Evolutionary conservation across 257 asterid species (phyloP).

Genomic region (Capsicum baccatum): DNA sequence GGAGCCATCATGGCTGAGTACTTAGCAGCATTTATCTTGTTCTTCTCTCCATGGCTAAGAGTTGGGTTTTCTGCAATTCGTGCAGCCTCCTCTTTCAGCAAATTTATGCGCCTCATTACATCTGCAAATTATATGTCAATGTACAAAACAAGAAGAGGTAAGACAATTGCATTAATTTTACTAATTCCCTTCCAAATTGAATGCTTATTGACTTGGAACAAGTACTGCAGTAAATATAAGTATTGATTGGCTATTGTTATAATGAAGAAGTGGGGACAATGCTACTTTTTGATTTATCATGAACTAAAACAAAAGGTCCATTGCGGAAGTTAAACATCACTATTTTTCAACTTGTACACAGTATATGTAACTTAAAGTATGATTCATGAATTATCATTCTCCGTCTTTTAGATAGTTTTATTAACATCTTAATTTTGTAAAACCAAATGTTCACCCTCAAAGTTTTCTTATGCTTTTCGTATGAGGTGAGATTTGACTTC

Average conservation of each 20-base stretch:
- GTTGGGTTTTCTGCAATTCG: slow-evolving; percentile 83
- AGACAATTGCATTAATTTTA: slow-evolving; percentile 8
- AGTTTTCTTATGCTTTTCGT: neutral
- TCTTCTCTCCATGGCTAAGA: slow-evolving; percentile 84
- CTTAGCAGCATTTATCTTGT: slow-evolving; percentile 91
- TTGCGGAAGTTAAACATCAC: slow-evolving; percentile 22
- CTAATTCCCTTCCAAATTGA: slow-evolving; percentile 12
- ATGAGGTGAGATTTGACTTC: neutral
- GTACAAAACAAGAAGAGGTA: slow-evolving; percentile 26
- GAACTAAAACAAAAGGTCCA: slow-evolving; percentile 13
- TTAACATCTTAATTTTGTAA: slow-evolving; percentile 1
- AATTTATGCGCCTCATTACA: slow-evolving; percentile 92
- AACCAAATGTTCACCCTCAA: slow-evolving; percentile 14
- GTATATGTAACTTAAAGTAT: neutral
- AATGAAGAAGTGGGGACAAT: neutral
- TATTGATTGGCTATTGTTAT: neutral
- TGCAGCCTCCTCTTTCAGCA: slow-evolving; percentile 95
- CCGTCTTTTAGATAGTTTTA: neutral
- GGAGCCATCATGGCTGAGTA: slow-evolving; percentile 99
- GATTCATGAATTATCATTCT: slow-evolving; percentile 10
- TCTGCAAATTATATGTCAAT: slow-evolving; percentile 49
- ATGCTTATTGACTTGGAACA: slow-evolving; percentile 26
- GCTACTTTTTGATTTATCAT: slow-evolving; percentile 12
- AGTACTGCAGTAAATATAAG: neutral
- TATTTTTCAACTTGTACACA: slow-evolving; percentile 12